These are phyloP conservation scores for Plasmodium knowlesi DNA, from an alignment of 169 alveolate genomes.

Conservation along the genomic window DNA sequence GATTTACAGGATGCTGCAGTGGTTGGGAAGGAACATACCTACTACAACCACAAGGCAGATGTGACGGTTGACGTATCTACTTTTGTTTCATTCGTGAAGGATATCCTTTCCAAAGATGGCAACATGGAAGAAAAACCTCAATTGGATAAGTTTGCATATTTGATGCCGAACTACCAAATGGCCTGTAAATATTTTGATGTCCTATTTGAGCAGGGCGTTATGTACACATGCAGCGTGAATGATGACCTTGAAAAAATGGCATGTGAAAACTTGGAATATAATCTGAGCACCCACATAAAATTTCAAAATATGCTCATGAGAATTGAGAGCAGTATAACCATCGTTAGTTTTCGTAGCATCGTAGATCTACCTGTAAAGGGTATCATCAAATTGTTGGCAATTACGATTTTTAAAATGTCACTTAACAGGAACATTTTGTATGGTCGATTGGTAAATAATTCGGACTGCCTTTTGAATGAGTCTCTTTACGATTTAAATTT, in stretches of 20 bases:
- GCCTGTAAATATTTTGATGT: neutral
- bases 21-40: neutral
- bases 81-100: conserved; percentile 3
- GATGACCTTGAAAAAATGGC: neutral
- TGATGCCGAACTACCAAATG: neutral
- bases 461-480: neutral
- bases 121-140: neutral
- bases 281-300: conserved; percentile 11
- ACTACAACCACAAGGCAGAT: neutral
- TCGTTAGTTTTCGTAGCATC: conserved; percentile 15
- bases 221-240: conserved; percentile 10
- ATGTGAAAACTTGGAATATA: neutral
- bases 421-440: conserved; percentile 27
- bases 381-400: conserved; percentile 9
- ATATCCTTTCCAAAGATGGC: neutral
- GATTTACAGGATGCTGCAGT: neutral
- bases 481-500: conserved; percentile 16
- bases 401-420: conserved; percentile 34
- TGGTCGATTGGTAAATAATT: neutral
- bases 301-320: conserved; percentile 20
- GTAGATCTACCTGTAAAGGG: conserved; percentile 7
- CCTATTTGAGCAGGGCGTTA: conserved; percentile 20
- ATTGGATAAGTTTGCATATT: neutral
- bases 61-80: neutral
- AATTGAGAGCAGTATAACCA: conserved; percentile 21